Evolutionary conservation across 352 stramenopile genomes (phyloP).

Genomic region (Phytophthora ohioensis): DNA sequence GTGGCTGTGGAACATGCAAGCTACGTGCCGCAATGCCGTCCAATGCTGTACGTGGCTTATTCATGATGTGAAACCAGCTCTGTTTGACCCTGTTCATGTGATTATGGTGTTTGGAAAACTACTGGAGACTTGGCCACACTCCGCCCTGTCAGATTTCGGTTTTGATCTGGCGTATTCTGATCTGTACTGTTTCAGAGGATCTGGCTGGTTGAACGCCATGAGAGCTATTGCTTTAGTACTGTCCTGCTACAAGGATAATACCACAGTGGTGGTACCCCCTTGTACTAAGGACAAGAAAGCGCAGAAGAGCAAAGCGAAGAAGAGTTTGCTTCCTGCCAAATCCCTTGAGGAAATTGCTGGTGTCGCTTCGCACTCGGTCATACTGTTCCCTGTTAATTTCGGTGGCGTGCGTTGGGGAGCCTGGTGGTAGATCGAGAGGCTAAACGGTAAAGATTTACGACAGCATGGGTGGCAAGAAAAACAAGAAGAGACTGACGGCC

Average conservation of each 20-base stretch:
- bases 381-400: conserved; percentile 15
- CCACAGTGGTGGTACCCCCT: no score
- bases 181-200: conserved; percentile 10
- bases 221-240: no score
- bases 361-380: neutral
- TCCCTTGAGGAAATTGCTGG: conserved; percentile 5
- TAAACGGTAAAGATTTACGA: conserved; percentile 15
- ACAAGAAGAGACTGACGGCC: conserved; percentile 1
- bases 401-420: conserved; percentile 11
- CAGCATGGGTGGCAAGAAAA: conserved; percentile 7
- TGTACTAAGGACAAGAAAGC: neutral
- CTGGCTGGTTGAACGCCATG: no score
- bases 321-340: neutral
- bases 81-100: no score
- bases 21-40: conserved; percentile 4
- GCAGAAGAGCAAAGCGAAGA: neutral
- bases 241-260: no score
- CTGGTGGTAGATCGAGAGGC: conserved; percentile 5
- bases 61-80: no score
- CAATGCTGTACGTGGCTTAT: conserved; percentile 12
- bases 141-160: neutral
- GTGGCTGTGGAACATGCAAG: conserved; percentile 17
- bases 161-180: conserved; percentile 15
- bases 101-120: neutral
- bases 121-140: conserved; percentile 1